Base-by-base conservation (phyloP, 1,284 basidiomycete species). In the Sporisorium reilianum region DNA sequence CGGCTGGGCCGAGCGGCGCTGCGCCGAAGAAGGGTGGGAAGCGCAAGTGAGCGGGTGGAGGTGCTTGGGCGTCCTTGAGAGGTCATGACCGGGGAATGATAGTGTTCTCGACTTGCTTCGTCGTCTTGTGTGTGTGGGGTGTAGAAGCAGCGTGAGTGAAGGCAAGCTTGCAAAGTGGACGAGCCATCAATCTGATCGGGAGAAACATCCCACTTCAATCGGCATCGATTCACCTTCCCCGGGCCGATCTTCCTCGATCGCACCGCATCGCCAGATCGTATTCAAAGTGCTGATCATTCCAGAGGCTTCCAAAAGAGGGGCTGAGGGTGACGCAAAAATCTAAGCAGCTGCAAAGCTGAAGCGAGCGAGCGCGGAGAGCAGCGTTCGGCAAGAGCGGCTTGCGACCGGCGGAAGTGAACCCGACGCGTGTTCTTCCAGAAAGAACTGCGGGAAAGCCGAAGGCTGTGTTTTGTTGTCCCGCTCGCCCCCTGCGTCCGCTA, bases 1-100 rank as follows among this genome's bases (percentile, higher is more conserved):
- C 18, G 7, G 49, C 52, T 30, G 52, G 26, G 22, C 2, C 42
- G 5, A 28, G 18, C 18, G 53, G 26, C 28, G 28, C 28, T 5
- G 9, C 55, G 10, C 44, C 32, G 0, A 42, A 36, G 22, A 55
- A 55, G 30, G 22, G 56, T 52, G 53, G 53, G 2, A 70, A 64
- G 57, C 49, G 62, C 18, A 60, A 64, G 67, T 64, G 36, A 55
- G 12, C 9, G 32, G 18, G 23, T 18, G 36, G n/a, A 5, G n/a
- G n/a, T n/a, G 8, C 36, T n/a, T n/a, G 18, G 5, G 2, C 3
- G 14, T 18, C 7, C 36, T 38, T 11, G 36, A 14, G 3, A 34
- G 25, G 26, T 30, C 12, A 10, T 1, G 8, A 48, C 26, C 16
- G n/a, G n/a, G 45, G n/a, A 36, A 18, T 36, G 10, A 8, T 25